Conservation (phyloP, 1,284 basidiomycete species). For the Irpex sp. region DNA sequence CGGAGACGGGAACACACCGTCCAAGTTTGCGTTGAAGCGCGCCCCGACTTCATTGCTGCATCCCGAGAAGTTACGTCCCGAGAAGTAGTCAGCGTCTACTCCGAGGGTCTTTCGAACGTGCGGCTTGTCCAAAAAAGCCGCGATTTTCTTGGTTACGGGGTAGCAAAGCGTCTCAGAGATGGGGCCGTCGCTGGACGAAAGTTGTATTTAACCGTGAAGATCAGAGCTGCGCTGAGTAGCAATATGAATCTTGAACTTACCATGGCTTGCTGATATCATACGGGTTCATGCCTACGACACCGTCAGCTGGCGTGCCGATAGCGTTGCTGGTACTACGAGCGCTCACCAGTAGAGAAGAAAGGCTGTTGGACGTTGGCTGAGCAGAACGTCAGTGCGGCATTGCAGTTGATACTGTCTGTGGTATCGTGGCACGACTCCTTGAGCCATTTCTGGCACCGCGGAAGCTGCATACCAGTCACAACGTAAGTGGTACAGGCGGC, state of each 20-base stretch:
- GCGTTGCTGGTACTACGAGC: background rate
- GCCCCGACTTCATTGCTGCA: constrained; percentile 39
- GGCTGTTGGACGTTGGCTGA: constrained; percentile 12
- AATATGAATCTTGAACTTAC: constrained; percentile 8
- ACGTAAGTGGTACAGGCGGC: background rate
- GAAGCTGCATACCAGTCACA: constrained; percentile 16
- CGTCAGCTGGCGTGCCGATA: background rate
- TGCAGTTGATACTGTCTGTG: constrained; percentile 38
- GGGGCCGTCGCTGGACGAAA: constrained; percentile 13
- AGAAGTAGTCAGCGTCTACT: constrained; percentile 42
- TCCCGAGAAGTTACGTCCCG: constrained; percentile 41
- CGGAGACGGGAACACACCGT: constrained; percentile 40
- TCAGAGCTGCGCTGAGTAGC: background rate
- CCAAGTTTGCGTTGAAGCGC: constrained; percentile 39
- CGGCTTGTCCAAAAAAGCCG: constrained; percentile 51
- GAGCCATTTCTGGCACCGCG: constrained; percentile 27
- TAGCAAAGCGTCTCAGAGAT: constrained; percentile 21
- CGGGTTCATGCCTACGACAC: constrained; percentile 10
- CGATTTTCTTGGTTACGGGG: constrained; percentile 31
- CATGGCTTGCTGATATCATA: constrained; percentile 24
- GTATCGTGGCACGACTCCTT: constrained; percentile 27
- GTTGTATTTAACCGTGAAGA: background rate
- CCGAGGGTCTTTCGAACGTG: constrained; percentile 53
- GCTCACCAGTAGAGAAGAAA: constrained; percentile 12
- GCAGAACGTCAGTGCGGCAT: constrained; percentile 38